Percentiles rank a stretch among this genome's conserved stretches.
Conservation (phyloP, 768 basidiomycete genomes). For the Russula abietina region DNA sequence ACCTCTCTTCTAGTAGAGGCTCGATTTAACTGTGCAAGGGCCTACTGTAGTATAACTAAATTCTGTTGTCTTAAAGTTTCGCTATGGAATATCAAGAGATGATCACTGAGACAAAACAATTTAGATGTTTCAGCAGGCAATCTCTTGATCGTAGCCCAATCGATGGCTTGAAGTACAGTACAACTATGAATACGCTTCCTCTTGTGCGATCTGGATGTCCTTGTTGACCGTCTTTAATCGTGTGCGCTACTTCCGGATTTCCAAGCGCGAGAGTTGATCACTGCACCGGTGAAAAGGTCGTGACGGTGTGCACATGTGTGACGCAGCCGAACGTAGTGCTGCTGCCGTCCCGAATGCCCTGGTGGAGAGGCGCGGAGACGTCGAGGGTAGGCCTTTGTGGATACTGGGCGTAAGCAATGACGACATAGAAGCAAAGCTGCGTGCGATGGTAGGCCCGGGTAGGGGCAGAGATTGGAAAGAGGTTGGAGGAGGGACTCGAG, state of each 20-base stretch:
- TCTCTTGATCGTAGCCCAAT: too few relatives aligned
- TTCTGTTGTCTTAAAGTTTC: too few relatives aligned
- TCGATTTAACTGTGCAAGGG: too few relatives aligned
- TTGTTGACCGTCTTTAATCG: slow-evolving; percentile 65
- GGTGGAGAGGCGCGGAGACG: slow-evolving; percentile 47
- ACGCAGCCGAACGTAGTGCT: slow-evolving; percentile 49
- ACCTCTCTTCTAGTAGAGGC: too few relatives aligned
- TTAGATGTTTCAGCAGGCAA: too few relatives aligned
- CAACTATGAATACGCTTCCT: slow-evolving; percentile 59
- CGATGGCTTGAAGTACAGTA: slow-evolving; percentile 61
- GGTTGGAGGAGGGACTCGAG: slow-evolving; percentile 44
- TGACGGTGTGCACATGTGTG: slow-evolving; percentile 78
- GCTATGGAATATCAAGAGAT: too few relatives aligned
- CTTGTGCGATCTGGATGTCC: slow-evolving; percentile 65
- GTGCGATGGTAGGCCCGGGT: slow-evolving; percentile 20
- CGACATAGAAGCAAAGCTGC: slow-evolving; percentile 24
- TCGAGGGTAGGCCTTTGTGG: slow-evolving; percentile 65
- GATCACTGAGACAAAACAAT: too few relatives aligned
- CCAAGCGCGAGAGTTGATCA: slow-evolving; percentile 32
- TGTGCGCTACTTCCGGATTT: slow-evolving; percentile 65
- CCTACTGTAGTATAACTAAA: too few relatives aligned
- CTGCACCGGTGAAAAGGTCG: slow-evolving; percentile 35
- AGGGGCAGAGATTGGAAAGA: slow-evolving; percentile 30
- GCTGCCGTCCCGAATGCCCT: slow-evolving; percentile 70
- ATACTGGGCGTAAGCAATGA: slow-evolving; percentile 57